Conservation (phyloP, 441 rosid species). For the Geranium incanum region DNA sequence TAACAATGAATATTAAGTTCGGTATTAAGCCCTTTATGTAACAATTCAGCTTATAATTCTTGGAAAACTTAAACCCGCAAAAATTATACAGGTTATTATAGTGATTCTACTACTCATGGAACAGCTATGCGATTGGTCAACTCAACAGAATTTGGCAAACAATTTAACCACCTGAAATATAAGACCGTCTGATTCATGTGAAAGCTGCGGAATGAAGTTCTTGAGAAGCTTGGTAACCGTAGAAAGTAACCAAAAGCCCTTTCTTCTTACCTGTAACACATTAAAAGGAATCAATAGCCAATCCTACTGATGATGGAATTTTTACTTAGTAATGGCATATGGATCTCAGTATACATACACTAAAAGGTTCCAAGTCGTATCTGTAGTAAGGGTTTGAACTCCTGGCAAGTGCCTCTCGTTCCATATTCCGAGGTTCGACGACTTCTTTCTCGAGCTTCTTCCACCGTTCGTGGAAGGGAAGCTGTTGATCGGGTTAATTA, state of each 20-base stretch:
- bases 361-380: conserved; percentile 91
- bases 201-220: conserved; percentile 88
- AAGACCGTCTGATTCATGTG: conserved; percentile 97
- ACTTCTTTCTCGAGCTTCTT: conserved; percentile 92
- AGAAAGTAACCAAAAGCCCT: conserved; percentile 96
- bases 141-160: background rate
- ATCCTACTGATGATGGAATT: background rate
- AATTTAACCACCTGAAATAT: conserved; percentile 73
- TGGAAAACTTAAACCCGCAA: background rate
- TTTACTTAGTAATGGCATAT: background rate
- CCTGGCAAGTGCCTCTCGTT: conserved; percentile 63
- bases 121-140: background rate
- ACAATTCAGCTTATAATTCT: background rate
- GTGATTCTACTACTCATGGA: background rate
- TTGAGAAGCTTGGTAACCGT: conserved; percentile 76
- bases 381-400: conserved; percentile 62
- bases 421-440: conserved; percentile 81
- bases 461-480: conserved; percentile 94
- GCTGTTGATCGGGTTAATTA: conserved; percentile 35
- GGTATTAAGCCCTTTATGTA: background rate
- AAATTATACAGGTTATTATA: background rate
- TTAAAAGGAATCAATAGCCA: conserved; percentile 5
- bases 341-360: conserved; percentile 42
- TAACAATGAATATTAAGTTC: background rate
- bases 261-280: conserved; percentile 75